These are phyloP conservation scores for Stellera chamaejasme DNA, from an alignment of 345 rosid genomes.

Conservation along the genomic window DNA sequence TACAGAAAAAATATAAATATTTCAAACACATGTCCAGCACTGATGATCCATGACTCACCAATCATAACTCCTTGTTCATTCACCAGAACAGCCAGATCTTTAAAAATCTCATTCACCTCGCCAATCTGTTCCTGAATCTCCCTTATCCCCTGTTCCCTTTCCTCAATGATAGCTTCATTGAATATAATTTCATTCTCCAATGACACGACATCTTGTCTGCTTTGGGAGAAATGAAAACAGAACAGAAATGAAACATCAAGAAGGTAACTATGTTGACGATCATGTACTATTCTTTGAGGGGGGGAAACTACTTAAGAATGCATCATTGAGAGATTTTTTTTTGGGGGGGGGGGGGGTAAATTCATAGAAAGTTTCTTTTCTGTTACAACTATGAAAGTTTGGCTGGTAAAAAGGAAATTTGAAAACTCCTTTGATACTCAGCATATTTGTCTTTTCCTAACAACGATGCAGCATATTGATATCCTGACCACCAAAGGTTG, in stretches of 20 bases:
- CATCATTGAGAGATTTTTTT: background rate
- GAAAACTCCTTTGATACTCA: background rate
- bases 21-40: background rate
- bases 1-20: background rate
- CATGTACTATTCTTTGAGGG: background rate
- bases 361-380: background rate
- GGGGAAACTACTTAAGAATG: background rate
- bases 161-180: slow-evolving; percentile 70
- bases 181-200: slow-evolving; percentile 59
- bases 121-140: slow-evolving; percentile 63
- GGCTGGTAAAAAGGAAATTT: background rate
- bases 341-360: no score
- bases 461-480: no score
- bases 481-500: no score
- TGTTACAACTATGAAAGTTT: background rate
- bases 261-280: background rate
- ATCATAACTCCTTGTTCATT: slow-evolving; percentile 59
- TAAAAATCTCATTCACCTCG: slow-evolving; percentile 71
- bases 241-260: background rate
- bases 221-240: background rate
- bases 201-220: slow-evolving; percentile 51
- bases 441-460: background rate
- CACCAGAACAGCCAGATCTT: slow-evolving; percentile 59
- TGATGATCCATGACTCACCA: slow-evolving; percentile 26
- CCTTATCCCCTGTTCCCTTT: slow-evolving; percentile 69